Evolutionary conservation across 441 rosid species (phyloP), one percentile per base, ranked within the genome.

Genomic region (Euphorbia celastroides): DNA sequence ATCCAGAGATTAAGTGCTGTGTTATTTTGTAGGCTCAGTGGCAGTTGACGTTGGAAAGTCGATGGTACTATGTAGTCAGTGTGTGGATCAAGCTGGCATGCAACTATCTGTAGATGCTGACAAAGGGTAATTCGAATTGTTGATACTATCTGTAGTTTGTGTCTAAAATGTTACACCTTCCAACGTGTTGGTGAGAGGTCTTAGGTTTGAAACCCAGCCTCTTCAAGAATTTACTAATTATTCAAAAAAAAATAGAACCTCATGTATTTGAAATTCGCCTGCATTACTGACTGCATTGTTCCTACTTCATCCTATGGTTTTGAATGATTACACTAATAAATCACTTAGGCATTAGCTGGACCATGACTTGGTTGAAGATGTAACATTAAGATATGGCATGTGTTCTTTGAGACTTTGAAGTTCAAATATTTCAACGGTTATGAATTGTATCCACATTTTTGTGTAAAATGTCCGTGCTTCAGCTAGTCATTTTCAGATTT

Each of bases 61-160:
- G 61, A 48, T 52, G 79, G 66, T 86, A 60, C 71, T 85, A 60
- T 93, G 98, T 65, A 68, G 77, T 52, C 69, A 72, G 10, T 90
- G 97, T 77, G 22, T 71, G 65, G 83, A 72, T 66, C 75, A 68
- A 54, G 66, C 68, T 69, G 70, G 60, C 76, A 68, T 78, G 27
- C 55, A 70, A 64, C 71, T 57, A 58, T 73, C 64, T 48, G 60
- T 69, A 64, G 76, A 68, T 73, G 63, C 70, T 58, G 68, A 57
- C 54, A 75, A 77, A 41, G 54, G 83, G 96, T 89, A 89, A n/a
- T n/a, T n/a, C n/a, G n/a, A n/a, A n/a, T n/a, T n/a, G n/a, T n/a
- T n/a, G n/a, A n/a, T n/a, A n/a, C n/a, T n/a, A n/a, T n/a, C n/a
- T n/a, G n/a, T n/a, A n/a, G n/a, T n/a, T n/a, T n/a, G n/a, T n/a